Base-by-base conservation (phyloP, 1,284 basidiomycete species). In the Puccinia hordei region DNA sequence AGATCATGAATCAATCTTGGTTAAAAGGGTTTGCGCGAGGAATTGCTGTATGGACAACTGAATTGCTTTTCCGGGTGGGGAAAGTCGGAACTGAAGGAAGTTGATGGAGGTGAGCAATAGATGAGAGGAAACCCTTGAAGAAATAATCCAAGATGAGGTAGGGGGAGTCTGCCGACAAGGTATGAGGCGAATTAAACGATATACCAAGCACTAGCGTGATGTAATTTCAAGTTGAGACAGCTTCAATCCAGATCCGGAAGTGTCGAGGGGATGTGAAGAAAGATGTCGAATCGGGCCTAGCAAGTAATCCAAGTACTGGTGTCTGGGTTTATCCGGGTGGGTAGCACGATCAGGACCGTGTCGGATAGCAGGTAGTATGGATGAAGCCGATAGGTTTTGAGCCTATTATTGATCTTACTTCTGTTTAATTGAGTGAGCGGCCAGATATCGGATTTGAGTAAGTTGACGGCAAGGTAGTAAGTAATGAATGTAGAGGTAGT, bases 201-300 rank as follows among this genome's bases (percentile, higher is more conserved):
- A 27, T 5, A 27, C 55, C 13, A 10, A 57, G 55, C n/a, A 57
- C 55, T 57, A 4, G 24, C 57, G 38, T 12, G 27, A 59, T 1
- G 15, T 1, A 27, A 59, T 30, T 30, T 33, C 57, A 17, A 17
- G n/a, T 33, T 33, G 30, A 49, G 27, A 33, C 24, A 30, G 57
- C 27, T 3, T 1, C 57, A 6, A 57, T n/a, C 55, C n/a, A 24
- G 57, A 59, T 30, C 13, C 57, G 27, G 30, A 59, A 13, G 33
- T 8, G 57, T 33, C 30, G 57, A 59, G 57, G 33, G 57, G 57
- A 10, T 49, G 57, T 59, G 57, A 59, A 59, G 57, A 12, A 30
- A 27, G 57, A 30, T 30, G 57, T 27, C 57, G 6, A 59, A 59
- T 59, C 57, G 57, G 57, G 57, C 13, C 57, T 33, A 59, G 57